A percentile compares a stretch with the other conserved stretches of the same genome.
Evolutionary conservation across 169 alveolate species (phyloP).

Genomic region (Cryptosporidium meleagridis): DNA sequence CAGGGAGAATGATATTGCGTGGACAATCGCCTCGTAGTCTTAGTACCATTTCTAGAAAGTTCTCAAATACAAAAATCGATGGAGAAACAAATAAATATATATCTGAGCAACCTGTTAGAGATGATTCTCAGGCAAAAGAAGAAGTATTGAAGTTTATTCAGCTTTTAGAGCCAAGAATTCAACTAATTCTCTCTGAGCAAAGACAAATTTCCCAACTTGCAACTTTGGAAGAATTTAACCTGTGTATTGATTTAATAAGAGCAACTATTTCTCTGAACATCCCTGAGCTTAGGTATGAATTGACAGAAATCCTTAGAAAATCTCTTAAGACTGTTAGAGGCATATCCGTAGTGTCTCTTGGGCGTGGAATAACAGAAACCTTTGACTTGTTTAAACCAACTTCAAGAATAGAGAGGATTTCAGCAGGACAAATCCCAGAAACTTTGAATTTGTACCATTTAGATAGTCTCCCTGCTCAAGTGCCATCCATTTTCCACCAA

Average conservation of each 20-base stretch:
- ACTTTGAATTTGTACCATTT: slow-evolving; percentile 23
- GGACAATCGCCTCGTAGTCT: not conserved
- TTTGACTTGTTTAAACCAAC: slow-evolving; percentile 61
- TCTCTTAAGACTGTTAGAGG: slow-evolving; percentile 48
- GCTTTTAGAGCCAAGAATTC: slow-evolving; percentile 29
- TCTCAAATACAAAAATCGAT: not conserved
- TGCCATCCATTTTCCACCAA: slow-evolving; percentile 62
- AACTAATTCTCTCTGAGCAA: slow-evolving; percentile 10
- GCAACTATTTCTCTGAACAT: not conserved
- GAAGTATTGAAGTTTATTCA: slow-evolving; percentile 20
- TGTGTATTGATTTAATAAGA: slow-evolving; percentile 39
- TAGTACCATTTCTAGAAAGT: slow-evolving; percentile 21
- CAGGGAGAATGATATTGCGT: not conserved
- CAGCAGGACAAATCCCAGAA: slow-evolving; percentile 43
- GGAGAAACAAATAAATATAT: not conserved
- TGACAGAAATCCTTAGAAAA: slow-evolving; percentile 43
- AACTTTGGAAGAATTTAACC: slow-evolving; percentile 51
- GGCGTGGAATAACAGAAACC: slow-evolving; percentile 66
- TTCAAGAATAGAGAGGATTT: slow-evolving; percentile 41
- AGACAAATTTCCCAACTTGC: slow-evolving; percentile 40
- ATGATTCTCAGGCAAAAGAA: slow-evolving; percentile 30
- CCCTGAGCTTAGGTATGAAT: not conserved
- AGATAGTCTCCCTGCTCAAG: slow-evolving; percentile 69
- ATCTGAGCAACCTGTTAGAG: not conserved
- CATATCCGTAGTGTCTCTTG: slow-evolving; percentile 66